phyloP scores from a whole-genome alignment of 2,329 filamentous ascomycete genomes.

The Xylariales sp. region DNA sequence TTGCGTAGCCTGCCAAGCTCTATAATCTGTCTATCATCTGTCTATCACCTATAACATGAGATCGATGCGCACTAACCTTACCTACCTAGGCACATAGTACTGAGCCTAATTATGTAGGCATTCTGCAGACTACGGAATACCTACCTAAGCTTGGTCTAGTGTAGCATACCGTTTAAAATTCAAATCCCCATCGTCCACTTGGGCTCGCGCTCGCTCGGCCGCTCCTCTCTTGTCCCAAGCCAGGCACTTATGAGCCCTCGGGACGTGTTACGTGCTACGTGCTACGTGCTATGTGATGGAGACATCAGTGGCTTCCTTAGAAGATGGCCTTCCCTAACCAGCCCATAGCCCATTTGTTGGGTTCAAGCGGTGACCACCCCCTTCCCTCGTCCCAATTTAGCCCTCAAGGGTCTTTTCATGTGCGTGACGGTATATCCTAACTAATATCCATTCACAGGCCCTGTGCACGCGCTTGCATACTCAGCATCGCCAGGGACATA shows the following conservation, averaged over 20 bases:
- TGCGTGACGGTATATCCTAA: neutral
- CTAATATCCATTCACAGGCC: constrained; percentile 59
- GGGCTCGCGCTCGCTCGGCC: neutral
- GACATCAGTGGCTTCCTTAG: constrained; percentile 36
- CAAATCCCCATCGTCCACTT: constrained; percentile 8
- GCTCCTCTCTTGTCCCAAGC: neutral
- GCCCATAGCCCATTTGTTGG: constrained; percentile 66
- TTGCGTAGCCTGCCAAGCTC: constrained; percentile 12
- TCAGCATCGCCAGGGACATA: constrained; percentile 79
- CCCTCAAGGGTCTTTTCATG: neutral
- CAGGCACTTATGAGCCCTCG: constrained; percentile 11
- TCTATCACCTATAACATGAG: neutral
- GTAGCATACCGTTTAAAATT: neutral
- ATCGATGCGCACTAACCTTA: neutral
- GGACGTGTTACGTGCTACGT: neutral
- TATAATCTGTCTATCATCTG: neutral
- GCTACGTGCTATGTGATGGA: constrained; percentile 40
- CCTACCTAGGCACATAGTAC: neutral
- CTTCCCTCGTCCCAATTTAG: neutral
- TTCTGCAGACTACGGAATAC: neutral
- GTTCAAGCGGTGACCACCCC: constrained; percentile 64
- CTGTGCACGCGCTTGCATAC: constrained; percentile 78
- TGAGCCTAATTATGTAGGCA: too few relatives aligned
- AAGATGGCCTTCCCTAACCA: constrained; percentile 56
- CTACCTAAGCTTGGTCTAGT: neutral